Evolutionary conservation across 495 filamentous ascomycete species (phyloP).

Genomic region (Xylaria sp.): DNA sequence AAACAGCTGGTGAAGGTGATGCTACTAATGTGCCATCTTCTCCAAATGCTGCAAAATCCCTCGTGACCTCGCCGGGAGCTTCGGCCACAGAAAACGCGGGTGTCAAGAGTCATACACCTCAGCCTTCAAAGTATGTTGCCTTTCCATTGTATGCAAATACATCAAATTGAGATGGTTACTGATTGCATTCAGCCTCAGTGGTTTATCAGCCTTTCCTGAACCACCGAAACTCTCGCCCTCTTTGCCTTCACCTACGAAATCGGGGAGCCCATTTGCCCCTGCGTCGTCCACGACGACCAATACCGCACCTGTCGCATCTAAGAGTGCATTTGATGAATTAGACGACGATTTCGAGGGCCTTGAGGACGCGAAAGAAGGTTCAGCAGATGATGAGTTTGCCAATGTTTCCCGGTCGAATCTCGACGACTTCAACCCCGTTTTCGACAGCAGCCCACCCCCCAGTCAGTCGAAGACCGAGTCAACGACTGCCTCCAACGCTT

Average conservation of each 20-base stretch:
- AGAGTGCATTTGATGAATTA: conserved; percentile 71
- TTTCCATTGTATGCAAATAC: conserved; percentile 15
- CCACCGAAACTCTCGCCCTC: conserved; percentile 40
- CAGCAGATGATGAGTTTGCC: conserved; percentile 87
- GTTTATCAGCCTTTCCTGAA: conserved; percentile 40
- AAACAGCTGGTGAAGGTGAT: conserved; percentile 39
- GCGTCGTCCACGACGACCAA: conserved; percentile 40
- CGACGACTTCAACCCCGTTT: conserved; percentile 71
- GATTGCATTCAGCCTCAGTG: conserved; percentile 33
- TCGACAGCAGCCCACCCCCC: conserved; percentile 63
- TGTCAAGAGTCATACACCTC: conserved; percentile 31
- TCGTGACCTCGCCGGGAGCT: conserved; percentile 28
- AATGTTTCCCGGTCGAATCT: conserved; percentile 64
- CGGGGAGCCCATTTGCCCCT: conserved; percentile 35
- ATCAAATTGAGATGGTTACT: not conserved
- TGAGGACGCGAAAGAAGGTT: conserved; percentile 86
- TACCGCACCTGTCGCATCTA: conserved; percentile 41
- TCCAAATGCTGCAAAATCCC: conserved; percentile 40
- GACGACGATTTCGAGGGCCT: conserved; percentile 92
- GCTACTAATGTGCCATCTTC: conserved; percentile 38
- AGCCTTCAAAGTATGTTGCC: conserved; percentile 41
- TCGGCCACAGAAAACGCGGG: conserved; percentile 31
- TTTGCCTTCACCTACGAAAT: conserved; percentile 31
- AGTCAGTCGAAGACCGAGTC: conserved; percentile 60
- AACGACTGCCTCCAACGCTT: conserved; percentile 45